A percentile compares a stretch with the other conserved stretches of the same genome.
Conservation (phyloP, 768 basidiomycete genomes). For the Pisolithus marmoratus region DNA sequence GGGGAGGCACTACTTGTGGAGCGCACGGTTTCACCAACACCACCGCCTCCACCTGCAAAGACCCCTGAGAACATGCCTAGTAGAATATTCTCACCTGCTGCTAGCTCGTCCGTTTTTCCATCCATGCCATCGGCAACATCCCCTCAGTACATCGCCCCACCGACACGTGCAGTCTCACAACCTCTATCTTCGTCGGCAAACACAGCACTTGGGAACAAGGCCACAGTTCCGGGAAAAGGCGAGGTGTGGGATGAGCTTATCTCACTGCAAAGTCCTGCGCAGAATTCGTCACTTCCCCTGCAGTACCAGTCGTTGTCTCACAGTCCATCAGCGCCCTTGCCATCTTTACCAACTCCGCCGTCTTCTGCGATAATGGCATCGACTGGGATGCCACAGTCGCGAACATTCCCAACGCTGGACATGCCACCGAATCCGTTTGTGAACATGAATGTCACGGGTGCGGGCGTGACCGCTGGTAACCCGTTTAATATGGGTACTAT, state of each 20-base stretch:
- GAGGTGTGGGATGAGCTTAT: slow-evolving; percentile 57
- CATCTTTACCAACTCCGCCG: slow-evolving; percentile 5
- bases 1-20: slow-evolving; percentile 4
- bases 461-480: slow-evolving; percentile 4
- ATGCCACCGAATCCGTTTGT: slow-evolving; percentile 15
- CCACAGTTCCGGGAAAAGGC: slow-evolving; percentile 19
- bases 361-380: background rate
- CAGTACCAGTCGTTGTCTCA: slow-evolving; percentile 23
- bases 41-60: slow-evolving; percentile 22
- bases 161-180: slow-evolving; percentile 31
- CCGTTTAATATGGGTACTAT: background rate
- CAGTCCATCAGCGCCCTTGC: background rate
- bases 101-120: background rate
- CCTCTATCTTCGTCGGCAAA: slow-evolving; percentile 18
- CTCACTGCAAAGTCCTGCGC: slow-evolving; percentile 37
- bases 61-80: slow-evolving; percentile 21
- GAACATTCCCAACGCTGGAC: background rate
- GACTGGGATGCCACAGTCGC: background rate
- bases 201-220: slow-evolving; percentile 12
- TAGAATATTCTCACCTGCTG: slow-evolving; percentile 11
- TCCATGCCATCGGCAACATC: slow-evolving; percentile 3
- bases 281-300: slow-evolving; percentile 42
- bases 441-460: slow-evolving; percentile 1
- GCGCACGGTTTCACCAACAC: slow-evolving; percentile 18
- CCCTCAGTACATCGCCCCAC: slow-evolving; percentile 12